Evolutionary conservation across 768 basidiomycete genomes (phyloP).

Genomic region (Polyporus arcularius): DNA sequence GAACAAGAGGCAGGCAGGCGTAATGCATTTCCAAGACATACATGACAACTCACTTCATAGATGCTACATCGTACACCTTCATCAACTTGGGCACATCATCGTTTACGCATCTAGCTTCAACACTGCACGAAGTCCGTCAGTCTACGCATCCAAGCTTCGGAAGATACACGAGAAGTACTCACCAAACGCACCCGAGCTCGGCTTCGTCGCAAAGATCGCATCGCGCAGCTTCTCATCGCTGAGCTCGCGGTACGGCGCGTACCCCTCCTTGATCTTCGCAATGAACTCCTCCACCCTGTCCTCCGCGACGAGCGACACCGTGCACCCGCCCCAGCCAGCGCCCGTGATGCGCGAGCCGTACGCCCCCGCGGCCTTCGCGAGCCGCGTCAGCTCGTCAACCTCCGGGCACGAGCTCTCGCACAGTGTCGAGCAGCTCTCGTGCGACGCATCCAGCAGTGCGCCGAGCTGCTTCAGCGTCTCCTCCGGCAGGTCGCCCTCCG

Average conservation of each 20-base stretch:
- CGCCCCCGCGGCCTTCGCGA: conserved; percentile 73
- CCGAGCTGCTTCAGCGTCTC: conserved; percentile 56
- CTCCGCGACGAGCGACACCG: conserved; percentile 77
- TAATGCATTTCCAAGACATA: too few species aligned
- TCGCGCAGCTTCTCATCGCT: conserved; percentile 59
- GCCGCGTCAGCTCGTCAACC: conserved; percentile 63
- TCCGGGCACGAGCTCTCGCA: conserved; percentile 84
- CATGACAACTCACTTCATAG: background rate
- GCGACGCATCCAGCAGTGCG: conserved; percentile 76
- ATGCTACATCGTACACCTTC: background rate
- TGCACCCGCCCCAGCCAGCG: conserved; percentile 92
- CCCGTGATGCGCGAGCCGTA: conserved; percentile 85
- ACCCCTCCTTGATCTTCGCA: conserved; percentile 54
- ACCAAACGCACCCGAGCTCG: conserved; percentile 84
- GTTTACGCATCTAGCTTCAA: conserved; percentile 10
- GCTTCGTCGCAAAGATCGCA: conserved; percentile 81
- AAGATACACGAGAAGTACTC: conserved; percentile 30
- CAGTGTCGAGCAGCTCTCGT: conserved; percentile 63
- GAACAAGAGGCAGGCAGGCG: too few species aligned
- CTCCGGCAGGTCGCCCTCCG: conserved; percentile 25
- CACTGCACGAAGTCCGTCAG: background rate
- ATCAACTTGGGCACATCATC: too few species aligned
- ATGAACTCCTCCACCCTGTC: conserved; percentile 65
- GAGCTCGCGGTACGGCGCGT: conserved; percentile 63
- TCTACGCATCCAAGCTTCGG: background rate